Percentiles rank a stretch among this genome's conserved stretches.
Conservation (phyloP, 2,329 filamentous ascomycete genomes). For the Fusarium sp. region DNA sequence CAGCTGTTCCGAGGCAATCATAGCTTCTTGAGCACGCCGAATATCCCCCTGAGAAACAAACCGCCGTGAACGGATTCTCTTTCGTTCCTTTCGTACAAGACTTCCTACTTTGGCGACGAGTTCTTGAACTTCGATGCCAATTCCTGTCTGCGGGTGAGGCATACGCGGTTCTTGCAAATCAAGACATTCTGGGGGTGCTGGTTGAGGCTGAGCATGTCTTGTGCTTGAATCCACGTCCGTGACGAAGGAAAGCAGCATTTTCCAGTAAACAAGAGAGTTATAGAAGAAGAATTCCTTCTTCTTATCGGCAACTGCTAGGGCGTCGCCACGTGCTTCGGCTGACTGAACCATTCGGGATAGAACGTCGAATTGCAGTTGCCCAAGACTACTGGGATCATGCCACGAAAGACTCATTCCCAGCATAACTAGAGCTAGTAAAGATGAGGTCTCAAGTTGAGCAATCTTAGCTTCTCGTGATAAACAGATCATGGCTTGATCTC, state of each 20-base stretch:
- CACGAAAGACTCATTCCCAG: conserved; percentile 68
- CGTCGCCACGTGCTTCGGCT: conserved; percentile 2
- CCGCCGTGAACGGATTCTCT: conserved; percentile 32
- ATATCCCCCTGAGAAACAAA: conserved; percentile 41
- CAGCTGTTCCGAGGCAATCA: conserved; percentile 26
- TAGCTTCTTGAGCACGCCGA: conserved; percentile 36
- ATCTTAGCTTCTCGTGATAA: conserved; percentile 61
- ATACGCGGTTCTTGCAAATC: conserved; percentile 29
- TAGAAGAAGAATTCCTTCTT: conserved; percentile 41
- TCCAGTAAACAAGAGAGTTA: conserved; percentile 42
- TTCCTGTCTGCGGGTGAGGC: conserved; percentile 43
- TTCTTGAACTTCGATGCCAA: conserved; percentile 37
- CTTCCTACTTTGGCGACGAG: conserved; percentile 40
- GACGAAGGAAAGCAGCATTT: conserved; percentile 42
- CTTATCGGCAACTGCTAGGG: conserved; percentile 23
- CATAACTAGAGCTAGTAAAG: conserved; percentile 65
- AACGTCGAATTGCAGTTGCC: conserved; percentile 42
- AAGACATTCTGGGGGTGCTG: conserved; percentile 8
- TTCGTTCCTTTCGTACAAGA: conserved; percentile 37
- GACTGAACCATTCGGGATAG: conserved; percentile 26
- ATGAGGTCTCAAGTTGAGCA: conserved; percentile 59
- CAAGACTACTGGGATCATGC: conserved; percentile 66
- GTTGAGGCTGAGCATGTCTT: conserved; percentile 9
- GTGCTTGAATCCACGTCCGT: conserved; percentile 26
- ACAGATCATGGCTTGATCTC: conserved; percentile 60